Evolutionary conservation across 2,329 filamentous ascomycete species (phyloP).

Genomic region (Dactylellina sp.): DNA sequence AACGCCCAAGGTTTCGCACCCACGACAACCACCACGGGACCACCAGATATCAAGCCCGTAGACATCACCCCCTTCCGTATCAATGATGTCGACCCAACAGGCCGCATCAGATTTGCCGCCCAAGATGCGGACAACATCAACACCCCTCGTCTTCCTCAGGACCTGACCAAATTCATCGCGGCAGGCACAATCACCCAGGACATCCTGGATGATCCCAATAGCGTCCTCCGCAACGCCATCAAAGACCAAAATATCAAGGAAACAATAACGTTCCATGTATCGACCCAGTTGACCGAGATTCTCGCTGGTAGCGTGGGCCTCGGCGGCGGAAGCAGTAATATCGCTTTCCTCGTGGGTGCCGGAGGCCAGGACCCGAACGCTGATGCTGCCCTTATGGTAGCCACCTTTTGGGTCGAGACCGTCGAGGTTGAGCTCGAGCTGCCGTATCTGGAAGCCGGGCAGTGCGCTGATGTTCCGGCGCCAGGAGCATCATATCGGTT

Average conservation of each 20-base stretch:
- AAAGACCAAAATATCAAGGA: slow-evolving; percentile 62
- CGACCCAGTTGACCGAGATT: neutral
- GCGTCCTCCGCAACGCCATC: slow-evolving; percentile 61
- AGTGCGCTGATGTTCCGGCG: slow-evolving; percentile 8
- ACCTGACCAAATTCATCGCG: slow-evolving; percentile 61
- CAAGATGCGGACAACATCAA: slow-evolving; percentile 48
- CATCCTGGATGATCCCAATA: slow-evolving; percentile 62
- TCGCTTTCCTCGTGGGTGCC: slow-evolving; percentile 61
- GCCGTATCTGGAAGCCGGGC: slow-evolving; percentile 55
- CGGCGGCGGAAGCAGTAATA: slow-evolving; percentile 62
- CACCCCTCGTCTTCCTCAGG: slow-evolving; percentile 61
- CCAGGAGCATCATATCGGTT: slow-evolving; percentile 1
- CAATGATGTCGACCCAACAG: slow-evolving; percentile 1
- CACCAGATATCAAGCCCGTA: slow-evolving; percentile 57
- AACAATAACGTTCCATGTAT: slow-evolving; percentile 60
- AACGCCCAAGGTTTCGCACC: slow-evolving; percentile 63
- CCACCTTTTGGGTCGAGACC: slow-evolving; percentile 62
- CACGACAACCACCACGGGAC: slow-evolving; percentile 50
- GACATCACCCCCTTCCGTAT: slow-evolving; percentile 61
- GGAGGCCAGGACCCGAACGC: slow-evolving; percentile 59
- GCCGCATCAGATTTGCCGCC: slow-evolving; percentile 40
- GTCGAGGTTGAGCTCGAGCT: slow-evolving; percentile 60
- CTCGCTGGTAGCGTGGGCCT: slow-evolving; percentile 59
- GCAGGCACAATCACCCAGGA: slow-evolving; percentile 62
- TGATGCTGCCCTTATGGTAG: slow-evolving; percentile 59